Conservation (phyloP, 805 yeast species). For the Candida rishiriensis region DNA sequence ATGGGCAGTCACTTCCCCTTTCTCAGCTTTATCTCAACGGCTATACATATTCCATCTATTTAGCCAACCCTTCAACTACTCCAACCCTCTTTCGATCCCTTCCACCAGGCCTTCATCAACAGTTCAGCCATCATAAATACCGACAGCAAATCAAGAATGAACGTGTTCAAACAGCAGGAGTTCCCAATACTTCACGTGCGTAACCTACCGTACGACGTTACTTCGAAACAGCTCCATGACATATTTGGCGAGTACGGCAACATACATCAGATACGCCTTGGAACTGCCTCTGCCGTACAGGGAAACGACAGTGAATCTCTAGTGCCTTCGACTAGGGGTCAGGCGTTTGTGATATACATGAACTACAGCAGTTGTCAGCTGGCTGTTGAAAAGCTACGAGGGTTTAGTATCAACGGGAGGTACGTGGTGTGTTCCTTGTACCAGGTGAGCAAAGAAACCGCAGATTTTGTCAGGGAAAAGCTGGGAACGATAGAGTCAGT, state of each 20-base stretch:
- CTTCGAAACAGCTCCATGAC: constrained; percentile 43
- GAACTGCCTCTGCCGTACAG: constrained; percentile 23
- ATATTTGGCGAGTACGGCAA: constrained; percentile 53
- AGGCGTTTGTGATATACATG: constrained; percentile 52
- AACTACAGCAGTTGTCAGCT: constrained; percentile 42
- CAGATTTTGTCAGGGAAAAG: constrained; percentile 18
- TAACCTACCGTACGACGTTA: constrained; percentile 51
- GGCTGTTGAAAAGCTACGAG: constrained; percentile 54
- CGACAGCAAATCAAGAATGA: constrained; percentile 3
- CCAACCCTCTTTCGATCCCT: too few relatives aligned
- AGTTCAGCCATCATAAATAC: not conserved
- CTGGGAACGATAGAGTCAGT: not conserved
- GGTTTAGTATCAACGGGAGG: constrained; percentile 55
- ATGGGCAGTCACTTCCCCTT: too few relatives aligned
- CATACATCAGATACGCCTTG: constrained; percentile 48
- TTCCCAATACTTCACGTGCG: constrained; percentile 44
- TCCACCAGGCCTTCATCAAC: too few relatives aligned
- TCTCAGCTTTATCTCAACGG: too few relatives aligned
- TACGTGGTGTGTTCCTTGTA: constrained; percentile 50
- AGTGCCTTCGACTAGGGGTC: constrained; percentile 37
- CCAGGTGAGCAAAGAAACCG: constrained; percentile 37
- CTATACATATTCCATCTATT: too few relatives aligned
- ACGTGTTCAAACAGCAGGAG: constrained; percentile 18
- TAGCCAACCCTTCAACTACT: too few relatives aligned
- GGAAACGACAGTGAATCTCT: constrained; percentile 13